Conservation (phyloP, 2,329 filamentous ascomycete species). For the Botryotinia calthae region DNA sequence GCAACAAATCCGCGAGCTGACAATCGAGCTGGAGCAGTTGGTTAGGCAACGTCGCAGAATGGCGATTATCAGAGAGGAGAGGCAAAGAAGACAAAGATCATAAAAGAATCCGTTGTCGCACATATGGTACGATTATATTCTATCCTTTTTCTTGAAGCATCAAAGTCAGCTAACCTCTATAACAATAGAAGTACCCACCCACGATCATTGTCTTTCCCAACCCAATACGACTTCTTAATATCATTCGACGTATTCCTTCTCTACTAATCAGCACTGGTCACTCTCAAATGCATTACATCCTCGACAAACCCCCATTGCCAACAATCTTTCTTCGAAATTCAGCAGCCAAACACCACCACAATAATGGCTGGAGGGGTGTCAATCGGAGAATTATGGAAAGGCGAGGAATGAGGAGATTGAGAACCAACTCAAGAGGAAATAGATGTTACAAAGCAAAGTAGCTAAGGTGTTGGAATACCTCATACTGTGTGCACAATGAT, state of each 20-base stretch:
- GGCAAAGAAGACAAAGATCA: not conserved
- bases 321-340: not conserved
- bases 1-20: too few relatives aligned
- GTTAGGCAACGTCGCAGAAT: not conserved
- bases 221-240: not conserved
- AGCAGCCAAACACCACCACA: not conserved
- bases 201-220: not conserved
- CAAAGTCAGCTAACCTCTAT: not conserved
- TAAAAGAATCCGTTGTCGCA: not conserved
- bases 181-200: not conserved
- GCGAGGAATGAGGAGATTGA: conserved; percentile 99
- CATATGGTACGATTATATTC: not conserved
- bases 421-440: conserved; percentile 97
- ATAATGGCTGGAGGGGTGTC: accelerated
- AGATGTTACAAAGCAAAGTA: conserved; percentile 71
- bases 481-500: not conserved
- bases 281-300: accelerated
- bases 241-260: not conserved
- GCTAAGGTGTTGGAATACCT: not conserved
- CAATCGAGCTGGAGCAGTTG: too few relatives aligned
- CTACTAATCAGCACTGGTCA: not conserved
- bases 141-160: accelerated
- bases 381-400: conserved; percentile 94
- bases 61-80: not conserved
- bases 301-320: not conserved